Conservation (phyloP, 2,329 filamentous ascomycete genomes). For the Neofusicoccum sp. region DNA sequence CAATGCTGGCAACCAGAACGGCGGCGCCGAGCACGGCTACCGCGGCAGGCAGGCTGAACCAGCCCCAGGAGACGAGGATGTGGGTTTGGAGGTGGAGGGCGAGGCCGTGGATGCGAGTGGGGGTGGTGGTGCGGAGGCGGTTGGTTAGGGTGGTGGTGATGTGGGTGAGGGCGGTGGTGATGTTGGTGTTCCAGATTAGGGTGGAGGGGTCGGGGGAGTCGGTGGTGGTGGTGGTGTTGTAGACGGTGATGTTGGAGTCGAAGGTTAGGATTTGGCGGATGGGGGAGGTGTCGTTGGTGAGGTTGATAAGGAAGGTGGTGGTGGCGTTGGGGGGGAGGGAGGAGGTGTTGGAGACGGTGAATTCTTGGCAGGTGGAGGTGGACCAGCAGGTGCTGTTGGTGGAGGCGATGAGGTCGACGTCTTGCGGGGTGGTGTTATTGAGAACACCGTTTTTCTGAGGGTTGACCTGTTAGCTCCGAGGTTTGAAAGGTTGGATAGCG, state of each 20-base stretch:
- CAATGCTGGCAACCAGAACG: not conserved
- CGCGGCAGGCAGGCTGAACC: conserved; percentile 7
- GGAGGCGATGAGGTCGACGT: conserved; percentile 1
- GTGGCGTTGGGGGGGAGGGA: not conserved
- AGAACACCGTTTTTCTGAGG: not conserved
- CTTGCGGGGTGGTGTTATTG: not conserved
- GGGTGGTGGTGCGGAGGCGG: not conserved
- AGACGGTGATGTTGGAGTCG: conserved; percentile 5
- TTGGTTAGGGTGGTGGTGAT: not conserved
- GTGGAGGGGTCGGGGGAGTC: not conserved
- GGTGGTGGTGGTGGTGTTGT: not conserved
- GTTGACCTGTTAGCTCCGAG: no score
- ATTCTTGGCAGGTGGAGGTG: not conserved
- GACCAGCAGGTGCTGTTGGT: conserved; percentile 7
- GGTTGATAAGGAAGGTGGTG: not conserved
- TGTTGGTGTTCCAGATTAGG: not conserved
- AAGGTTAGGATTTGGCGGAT: not conserved
- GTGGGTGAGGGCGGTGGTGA: not conserved
- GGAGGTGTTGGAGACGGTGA: not conserved
- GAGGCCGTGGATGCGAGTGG: not conserved
- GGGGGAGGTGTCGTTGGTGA: not conserved
- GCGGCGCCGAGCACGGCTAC: not conserved
- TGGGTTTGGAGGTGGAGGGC: not conserved
- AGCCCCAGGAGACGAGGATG: not conserved
- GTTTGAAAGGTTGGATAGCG: no score